Base-by-base conservation (phyloP, 108 stramenopile species). In the Conticribra guillardii region DNA sequence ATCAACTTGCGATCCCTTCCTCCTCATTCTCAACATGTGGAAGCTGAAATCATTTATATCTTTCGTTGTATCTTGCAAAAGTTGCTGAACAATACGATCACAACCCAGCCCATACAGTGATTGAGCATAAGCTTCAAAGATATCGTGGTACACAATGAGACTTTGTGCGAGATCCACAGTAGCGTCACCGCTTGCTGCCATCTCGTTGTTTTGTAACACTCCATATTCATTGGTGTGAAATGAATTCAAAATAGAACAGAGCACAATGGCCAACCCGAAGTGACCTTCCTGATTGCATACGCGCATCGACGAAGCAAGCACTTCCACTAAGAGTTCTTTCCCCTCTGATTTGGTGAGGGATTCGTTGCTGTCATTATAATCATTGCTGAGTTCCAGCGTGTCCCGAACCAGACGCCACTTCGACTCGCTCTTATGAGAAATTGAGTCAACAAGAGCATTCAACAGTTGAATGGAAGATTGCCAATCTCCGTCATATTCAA, bases 401-500 rank as follows among this genome's bases (percentile, higher is more conserved):
- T 66, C 76, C 31, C 62, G 55, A 21, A 65, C 64, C 17, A 82
- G 31, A 61, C 41, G 54, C 81, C 71, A 80, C 21, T 52, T 71
- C 47, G 57, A 30, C 4, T 48, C 51, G 16, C 33, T 58, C 11
- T 24, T 44, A 29, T 34, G 51, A 27, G 44, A 70, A 55, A 54
- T 47, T 9, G 56, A 45, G 22, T 78, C 62, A 31, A 86, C 37
- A 29, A 83, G 61, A 0, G 28, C 53, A n/a, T 73, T 50, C 33
- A 89, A 28, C 15, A 89, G 41, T 8, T 73, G 30, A 3, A 87
- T 48, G 4, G 88, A 77, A 31, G 72, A 71, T 61, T 79, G 54
- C 83, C 81, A 85, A 24, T 86, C 72, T 31, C 83, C 76, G 67
- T 93, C 89, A 41, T 64, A 71, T 64, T 91, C 88, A 51, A 85